A percentile compares a stretch with the other conserved stretches of the same genome.
These are phyloP conservation scores for Phytophthora macrochlamydospora DNA, from an alignment of 352 stramenopile genomes.

Conservation along the genomic window DNA sequence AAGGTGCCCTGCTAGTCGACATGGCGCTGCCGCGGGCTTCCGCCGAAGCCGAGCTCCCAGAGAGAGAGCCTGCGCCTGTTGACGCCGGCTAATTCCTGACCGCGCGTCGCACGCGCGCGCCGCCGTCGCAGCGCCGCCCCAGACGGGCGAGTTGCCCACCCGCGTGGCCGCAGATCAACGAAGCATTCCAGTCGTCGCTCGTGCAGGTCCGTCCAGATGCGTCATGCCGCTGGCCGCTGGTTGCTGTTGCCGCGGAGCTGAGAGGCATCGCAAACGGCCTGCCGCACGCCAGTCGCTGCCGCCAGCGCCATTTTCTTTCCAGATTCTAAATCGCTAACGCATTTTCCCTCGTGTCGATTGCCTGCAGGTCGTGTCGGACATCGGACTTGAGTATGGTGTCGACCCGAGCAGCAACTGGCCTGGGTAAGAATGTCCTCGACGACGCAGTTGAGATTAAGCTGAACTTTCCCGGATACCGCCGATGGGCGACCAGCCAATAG, in stretches of 20 bases:
- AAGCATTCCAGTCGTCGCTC: slow-evolving; percentile 44
- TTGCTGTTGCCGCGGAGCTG: not conserved
- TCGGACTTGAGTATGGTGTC: slow-evolving; percentile 42
- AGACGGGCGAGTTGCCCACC: slow-evolving; percentile 31
- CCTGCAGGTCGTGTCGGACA: slow-evolving; percentile 41
- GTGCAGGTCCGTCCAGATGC: slow-evolving; percentile 36
- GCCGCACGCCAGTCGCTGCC: not conserved
- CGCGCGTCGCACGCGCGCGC: slow-evolving; percentile 22
- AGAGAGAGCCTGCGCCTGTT: slow-evolving; percentile 31
- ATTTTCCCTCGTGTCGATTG: too few relatives aligned
- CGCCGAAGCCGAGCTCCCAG: slow-evolving; percentile 30
- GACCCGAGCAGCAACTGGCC: slow-evolving; percentile 30
- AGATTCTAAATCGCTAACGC: slow-evolving; percentile 19
- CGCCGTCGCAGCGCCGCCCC: slow-evolving; percentile 10
- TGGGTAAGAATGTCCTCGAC: slow-evolving; percentile 33
- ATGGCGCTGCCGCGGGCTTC: slow-evolving; percentile 36
- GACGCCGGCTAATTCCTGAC: slow-evolving; percentile 13
- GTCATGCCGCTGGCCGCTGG: too few relatives aligned
- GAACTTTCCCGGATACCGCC: slow-evolving; percentile 30
- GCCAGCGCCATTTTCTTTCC: slow-evolving; percentile 8
- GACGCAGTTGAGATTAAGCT: not conserved
- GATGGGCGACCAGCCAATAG: slow-evolving; percentile 34
- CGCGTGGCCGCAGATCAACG: slow-evolving; percentile 43
- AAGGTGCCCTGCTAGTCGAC: slow-evolving; percentile 15
- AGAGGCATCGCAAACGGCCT: not conserved